Percentiles rank a stretch among this genome's conserved stretches.
Evolutionary conservation across 148 eudicot genomes (phyloP).

Genomic region (Amaranthus cruentus): DNA sequence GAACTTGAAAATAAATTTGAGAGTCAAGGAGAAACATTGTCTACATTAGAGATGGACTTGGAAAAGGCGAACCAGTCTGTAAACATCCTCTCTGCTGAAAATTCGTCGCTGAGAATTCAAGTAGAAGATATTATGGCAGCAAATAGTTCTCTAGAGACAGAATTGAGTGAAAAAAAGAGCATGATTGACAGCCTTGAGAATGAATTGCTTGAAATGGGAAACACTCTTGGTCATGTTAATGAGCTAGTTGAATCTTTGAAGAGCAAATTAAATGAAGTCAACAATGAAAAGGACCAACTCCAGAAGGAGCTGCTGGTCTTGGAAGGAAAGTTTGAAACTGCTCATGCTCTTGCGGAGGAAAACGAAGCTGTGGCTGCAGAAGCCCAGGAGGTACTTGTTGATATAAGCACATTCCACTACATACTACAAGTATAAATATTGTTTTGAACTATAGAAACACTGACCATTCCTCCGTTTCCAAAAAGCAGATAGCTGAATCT

Average conservation of each 20-base stretch:
- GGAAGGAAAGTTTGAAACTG: constrained; percentile 72
- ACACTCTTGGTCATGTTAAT: constrained; percentile 42
- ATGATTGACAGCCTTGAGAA: constrained; percentile 47
- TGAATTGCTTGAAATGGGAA: constrained; percentile 57
- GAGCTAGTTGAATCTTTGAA: constrained; percentile 48
- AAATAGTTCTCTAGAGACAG: constrained; percentile 46
- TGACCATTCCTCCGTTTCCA: background rate
- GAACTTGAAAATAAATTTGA: constrained; percentile 52
- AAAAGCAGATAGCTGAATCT: constrained; percentile 57
- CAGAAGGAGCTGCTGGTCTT: constrained; percentile 36
- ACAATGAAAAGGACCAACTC: constrained; percentile 49
- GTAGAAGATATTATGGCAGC: constrained; percentile 38
- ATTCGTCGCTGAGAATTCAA: constrained; percentile 38
- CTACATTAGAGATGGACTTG: constrained; percentile 47
- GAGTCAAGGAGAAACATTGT: constrained; percentile 43
- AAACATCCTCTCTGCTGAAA: constrained; percentile 42
- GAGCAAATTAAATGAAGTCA: constrained; percentile 44
- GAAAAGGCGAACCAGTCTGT: constrained; percentile 40
- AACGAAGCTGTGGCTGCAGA: constrained; percentile 68
- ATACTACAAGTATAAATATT: background rate
- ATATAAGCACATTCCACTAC: background rate
- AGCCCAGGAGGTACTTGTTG: constrained; percentile 61
- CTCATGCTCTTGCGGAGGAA: constrained; percentile 71
- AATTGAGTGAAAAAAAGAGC: constrained; percentile 44
- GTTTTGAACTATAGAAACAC: background rate